Evolutionary conservation across 2,329 filamentous ascomycete species (phyloP).

Genomic region (Trichophyton simii): DNA sequence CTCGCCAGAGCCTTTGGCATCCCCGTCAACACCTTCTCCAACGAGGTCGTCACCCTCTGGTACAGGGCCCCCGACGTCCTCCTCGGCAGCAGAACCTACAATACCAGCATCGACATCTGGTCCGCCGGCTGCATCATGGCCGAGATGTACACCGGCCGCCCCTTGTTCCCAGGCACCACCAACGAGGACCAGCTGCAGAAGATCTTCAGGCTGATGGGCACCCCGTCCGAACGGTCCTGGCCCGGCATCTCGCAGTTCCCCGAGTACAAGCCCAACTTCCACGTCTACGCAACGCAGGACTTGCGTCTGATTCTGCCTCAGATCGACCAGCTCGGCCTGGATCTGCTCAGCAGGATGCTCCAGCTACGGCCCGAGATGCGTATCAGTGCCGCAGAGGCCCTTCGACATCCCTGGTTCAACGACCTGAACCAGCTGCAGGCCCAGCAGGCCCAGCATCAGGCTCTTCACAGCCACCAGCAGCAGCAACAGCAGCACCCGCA

Average conservation of each 20-base stretch:
- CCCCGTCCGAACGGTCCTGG: conserved; percentile 89
- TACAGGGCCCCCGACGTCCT: conserved; percentile 94
- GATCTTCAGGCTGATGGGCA: conserved; percentile 98
- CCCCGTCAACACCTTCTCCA: conserved; percentile 94
- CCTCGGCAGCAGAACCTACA: conserved; percentile 87
- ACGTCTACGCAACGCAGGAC: conserved; percentile 87
- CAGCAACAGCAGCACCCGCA: conserved; percentile 15
- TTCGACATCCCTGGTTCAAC: conserved; percentile 87
- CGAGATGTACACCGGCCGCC: conserved; percentile 95
- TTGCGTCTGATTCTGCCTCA: conserved; percentile 75
- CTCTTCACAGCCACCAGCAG: conserved; percentile 24
- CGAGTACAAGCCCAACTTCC: conserved; percentile 95
- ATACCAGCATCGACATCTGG: conserved; percentile 99
- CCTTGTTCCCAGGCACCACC: conserved; percentile 90
- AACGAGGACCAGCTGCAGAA: conserved; percentile 96
- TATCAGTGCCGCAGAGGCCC: conserved; percentile 72
- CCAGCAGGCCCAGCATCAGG: conserved; percentile 30
- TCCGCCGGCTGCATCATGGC: conserved; percentile 99
- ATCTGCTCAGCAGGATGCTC: conserved; percentile 79
- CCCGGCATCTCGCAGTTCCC: conserved; percentile 87
- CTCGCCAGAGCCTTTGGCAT: conserved; percentile 91
- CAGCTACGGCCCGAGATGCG: conserved; percentile 85
- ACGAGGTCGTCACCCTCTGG: conserved; percentile 95
- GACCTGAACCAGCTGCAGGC: conserved; percentile 45
- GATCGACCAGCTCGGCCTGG: conserved; percentile 76